Percentiles rank a stretch among this genome's conserved stretches.
Evolutionary conservation across 1,139 yeast genomes (phyloP).

Genomic region (Geotrichum klebahnii): DNA sequence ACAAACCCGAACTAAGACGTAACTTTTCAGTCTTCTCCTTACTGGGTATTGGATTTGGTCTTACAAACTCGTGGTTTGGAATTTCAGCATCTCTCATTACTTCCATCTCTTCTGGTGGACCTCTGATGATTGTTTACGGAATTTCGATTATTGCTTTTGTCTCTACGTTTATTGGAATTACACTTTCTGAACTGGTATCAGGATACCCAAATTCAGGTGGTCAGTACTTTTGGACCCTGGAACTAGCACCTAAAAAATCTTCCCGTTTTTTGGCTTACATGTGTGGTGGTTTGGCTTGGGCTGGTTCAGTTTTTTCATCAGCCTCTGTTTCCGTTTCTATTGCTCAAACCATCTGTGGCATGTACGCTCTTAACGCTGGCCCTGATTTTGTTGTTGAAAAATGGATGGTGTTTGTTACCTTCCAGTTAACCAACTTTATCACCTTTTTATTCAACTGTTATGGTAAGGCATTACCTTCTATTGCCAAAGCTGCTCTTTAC

Average conservation of each 20-base stretch:
- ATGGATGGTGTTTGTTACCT: conserved; percentile 54
- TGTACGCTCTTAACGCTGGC: conserved; percentile 47
- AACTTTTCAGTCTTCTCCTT: conserved; percentile 53
- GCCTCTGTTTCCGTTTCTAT: conserved; percentile 53
- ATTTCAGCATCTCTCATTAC: conserved; percentile 49
- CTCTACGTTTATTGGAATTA: conserved; percentile 46
- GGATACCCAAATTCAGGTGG: conserved; percentile 59
- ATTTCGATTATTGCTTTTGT: conserved; percentile 50
- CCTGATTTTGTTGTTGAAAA: conserved; percentile 39
- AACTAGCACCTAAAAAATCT: conserved; percentile 49
- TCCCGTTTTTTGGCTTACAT: conserved; percentile 50
- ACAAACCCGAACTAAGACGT: conserved; percentile 44
- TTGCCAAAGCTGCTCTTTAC: conserved; percentile 47
- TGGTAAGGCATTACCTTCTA: conserved; percentile 39
- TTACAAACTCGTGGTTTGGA: conserved; percentile 56
- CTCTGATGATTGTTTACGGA: conserved; percentile 48
- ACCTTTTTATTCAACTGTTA: conserved; percentile 39
- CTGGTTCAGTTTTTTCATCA: conserved; percentile 54
- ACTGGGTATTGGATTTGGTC: conserved; percentile 49
- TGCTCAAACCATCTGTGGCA: conserved; percentile 49
- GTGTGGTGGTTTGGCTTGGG: conserved; percentile 57
- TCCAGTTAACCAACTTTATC: conserved; percentile 36
- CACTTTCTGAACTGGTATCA: conserved; percentile 51
- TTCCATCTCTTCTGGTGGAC: conserved; percentile 51
- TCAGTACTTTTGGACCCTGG: conserved; percentile 58